A percentile compares a stretch with the other conserved stretches of the same genome.
phyloP scores from a whole-genome alignment of 257 asterid species.

The Nicotiana sylvestris region DNA sequence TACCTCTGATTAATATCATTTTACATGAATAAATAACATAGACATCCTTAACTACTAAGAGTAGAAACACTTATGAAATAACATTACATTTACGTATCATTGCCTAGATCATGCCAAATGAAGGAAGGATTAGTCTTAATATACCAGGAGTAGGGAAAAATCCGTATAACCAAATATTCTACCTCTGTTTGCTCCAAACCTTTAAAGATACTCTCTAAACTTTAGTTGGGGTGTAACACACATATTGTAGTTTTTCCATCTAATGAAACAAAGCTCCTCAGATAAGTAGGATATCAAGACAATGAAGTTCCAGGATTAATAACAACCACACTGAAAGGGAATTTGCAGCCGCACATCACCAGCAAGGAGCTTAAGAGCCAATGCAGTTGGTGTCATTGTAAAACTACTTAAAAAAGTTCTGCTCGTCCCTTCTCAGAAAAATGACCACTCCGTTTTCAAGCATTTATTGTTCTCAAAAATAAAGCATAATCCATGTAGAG shows the following conservation, averaged over 20 bases:
- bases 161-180: too few relatives aligned
- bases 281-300: neutral
- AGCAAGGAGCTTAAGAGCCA: neutral
- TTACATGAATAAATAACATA: too few relatives aligned
- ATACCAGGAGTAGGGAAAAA: too few relatives aligned
- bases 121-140: too few relatives aligned
- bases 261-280: neutral
- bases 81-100: too few relatives aligned
- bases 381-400: constrained; percentile 3
- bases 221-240: too few relatives aligned
- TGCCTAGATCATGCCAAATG: too few relatives aligned
- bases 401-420: neutral
- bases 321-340: neutral
- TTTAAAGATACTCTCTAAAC: too few relatives aligned
- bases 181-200: too few relatives aligned
- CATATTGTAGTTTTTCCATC: neutral
- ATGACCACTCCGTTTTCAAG: constrained; percentile 9
- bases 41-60: too few relatives aligned
- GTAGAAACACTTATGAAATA: too few relatives aligned
- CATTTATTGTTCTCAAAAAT: constrained; percentile 7
- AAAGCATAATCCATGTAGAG: neutral
- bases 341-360: neutral
- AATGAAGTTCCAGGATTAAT: neutral
- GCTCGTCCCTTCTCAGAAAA: neutral
- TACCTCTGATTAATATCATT: too few relatives aligned